phyloP scores from a whole-genome alignment of 768 basidiomycete species.

The Chalciporus pseudorubinellus region DNA sequence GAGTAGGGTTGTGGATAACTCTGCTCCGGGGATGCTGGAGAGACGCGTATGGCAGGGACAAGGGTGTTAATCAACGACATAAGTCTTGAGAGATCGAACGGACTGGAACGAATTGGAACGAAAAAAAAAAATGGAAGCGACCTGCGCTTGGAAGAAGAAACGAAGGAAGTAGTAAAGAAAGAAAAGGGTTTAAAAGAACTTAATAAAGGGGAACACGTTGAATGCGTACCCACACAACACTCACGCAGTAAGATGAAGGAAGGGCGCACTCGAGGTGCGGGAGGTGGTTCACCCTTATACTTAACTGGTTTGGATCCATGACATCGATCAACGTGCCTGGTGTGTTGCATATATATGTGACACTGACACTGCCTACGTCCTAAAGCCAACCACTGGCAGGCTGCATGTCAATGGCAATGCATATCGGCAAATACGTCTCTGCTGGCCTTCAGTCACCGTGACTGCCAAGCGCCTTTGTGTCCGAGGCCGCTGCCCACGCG shows the following conservation, averaged over 20 bases:
- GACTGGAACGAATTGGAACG: background rate
- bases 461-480: no score
- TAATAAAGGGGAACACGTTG: slow-evolving; percentile 21
- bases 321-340: no score
- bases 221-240: background rate
- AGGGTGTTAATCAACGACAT: slow-evolving; percentile 43
- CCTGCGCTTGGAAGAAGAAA: slow-evolving; percentile 48
- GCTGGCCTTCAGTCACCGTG: no score
- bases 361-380: no score
- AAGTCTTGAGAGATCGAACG: slow-evolving; percentile 21
- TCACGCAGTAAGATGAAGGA: slow-evolving; percentile 14
- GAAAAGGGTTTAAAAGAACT: slow-evolving; percentile 13
- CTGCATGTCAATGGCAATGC: no score
- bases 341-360: no score
- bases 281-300: no score
- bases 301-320: no score
- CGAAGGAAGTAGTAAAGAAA: slow-evolving; percentile 31
- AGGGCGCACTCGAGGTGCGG: background rate
- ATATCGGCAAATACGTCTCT: no score
- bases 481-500: no score
- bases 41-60: slow-evolving; percentile 70
- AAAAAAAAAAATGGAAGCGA: slow-evolving; percentile 33
- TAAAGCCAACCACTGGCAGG: no score
- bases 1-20: slow-evolving; percentile 55
- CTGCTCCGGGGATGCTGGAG: slow-evolving; percentile 60